A percentile compares a stretch with the other conserved stretches of the same genome.
Evolutionary conservation across 805 yeast genomes (phyloP).

Genomic region (Ogataea corticis): DNA sequence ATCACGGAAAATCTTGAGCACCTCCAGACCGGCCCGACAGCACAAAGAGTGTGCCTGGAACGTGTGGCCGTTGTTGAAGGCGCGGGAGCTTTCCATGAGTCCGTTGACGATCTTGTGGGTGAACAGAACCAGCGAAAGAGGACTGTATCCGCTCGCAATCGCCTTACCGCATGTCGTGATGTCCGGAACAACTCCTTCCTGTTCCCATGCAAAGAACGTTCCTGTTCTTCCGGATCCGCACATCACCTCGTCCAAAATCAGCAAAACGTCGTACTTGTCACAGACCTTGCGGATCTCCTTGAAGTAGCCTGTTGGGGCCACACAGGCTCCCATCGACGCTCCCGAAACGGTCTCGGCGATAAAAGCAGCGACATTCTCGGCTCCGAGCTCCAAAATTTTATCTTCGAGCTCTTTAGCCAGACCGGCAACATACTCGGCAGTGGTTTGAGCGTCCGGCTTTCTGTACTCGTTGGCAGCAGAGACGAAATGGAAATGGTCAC

Average conservation of each 20-base stretch:
- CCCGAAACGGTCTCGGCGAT: constrained; percentile 29
- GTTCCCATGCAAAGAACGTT: constrained; percentile 49
- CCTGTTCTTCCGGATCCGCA: constrained; percentile 57
- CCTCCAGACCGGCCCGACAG: constrained; percentile 43
- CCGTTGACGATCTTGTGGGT: constrained; percentile 31
- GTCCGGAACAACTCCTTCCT: constrained; percentile 44
- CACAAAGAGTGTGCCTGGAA: constrained; percentile 46
- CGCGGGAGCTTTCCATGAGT: constrained; percentile 32
- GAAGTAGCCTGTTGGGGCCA: constrained; percentile 35
- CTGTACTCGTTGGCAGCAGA: constrained; percentile 23
- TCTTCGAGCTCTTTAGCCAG: constrained; percentile 27
- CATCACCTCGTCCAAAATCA: constrained; percentile 55
- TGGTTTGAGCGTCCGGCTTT: constrained; percentile 10
- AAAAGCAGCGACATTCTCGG: constrained; percentile 27
- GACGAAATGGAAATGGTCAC: constrained; percentile 25
- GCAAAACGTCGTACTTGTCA: constrained; percentile 47
- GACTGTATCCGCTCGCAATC: constrained; percentile 44
- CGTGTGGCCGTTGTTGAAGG: constrained; percentile 42
- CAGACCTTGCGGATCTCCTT: constrained; percentile 45
- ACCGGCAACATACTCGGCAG: constrained; percentile 17
- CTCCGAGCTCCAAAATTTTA: constrained; percentile 24
- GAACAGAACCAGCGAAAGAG: constrained; percentile 41
- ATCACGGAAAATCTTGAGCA: constrained; percentile 38
- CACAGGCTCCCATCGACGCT: constrained; percentile 25
- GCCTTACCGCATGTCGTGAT: constrained; percentile 49